A percentile compares a stretch with the other conserved stretches of the same genome.
Conservation (phyloP, 768 basidiomycete genomes). For the Aureoboletus auriporus region DNA sequence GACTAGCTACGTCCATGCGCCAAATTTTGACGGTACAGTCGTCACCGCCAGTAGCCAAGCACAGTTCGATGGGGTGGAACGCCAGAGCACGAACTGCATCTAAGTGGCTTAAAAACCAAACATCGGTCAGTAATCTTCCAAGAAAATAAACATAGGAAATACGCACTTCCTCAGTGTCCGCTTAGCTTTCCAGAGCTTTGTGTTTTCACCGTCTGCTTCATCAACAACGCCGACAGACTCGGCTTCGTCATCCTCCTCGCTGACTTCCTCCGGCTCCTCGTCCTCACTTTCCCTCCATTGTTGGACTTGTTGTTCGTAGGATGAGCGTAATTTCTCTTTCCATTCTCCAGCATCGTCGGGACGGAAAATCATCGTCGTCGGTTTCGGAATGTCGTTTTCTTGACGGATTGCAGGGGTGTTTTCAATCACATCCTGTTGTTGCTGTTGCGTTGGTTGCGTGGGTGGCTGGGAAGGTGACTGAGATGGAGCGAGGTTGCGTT, state of each 20-base stretch:
- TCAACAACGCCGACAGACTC: constrained; percentile 50
- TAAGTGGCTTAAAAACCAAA: constrained; percentile 60
- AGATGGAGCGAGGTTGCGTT: constrained; percentile 12
- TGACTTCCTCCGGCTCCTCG: constrained; percentile 58
- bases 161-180: constrained; percentile 87
- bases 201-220: constrained; percentile 63
- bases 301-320: constrained; percentile 47
- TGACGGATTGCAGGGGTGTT: constrained; percentile 8
- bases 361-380: constrained; percentile 76
- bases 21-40: constrained; percentile 96
- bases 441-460: constrained; percentile 13
- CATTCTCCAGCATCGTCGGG: constrained; percentile 85
- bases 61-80: constrained; percentile 83
- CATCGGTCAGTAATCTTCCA: constrained; percentile 2
- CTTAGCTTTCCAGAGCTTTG: constrained; percentile 81
- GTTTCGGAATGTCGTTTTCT: constrained; percentile 20
- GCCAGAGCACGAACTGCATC: constrained; percentile 89
- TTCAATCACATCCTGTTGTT: constrained; percentile 17
- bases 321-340: constrained; percentile 70
- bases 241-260: constrained; percentile 70
- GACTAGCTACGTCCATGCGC: constrained; percentile 75
- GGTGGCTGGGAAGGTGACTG: constrained; percentile 34
- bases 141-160: constrained; percentile 4
- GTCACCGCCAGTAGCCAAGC: constrained; percentile 90
- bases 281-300: constrained; percentile 46